Evolutionary conservation across 768 basidiomycete species (phyloP), one percentile per base, ranked within the genome.

Genomic region (Kwoniella botswanensis): DNA sequence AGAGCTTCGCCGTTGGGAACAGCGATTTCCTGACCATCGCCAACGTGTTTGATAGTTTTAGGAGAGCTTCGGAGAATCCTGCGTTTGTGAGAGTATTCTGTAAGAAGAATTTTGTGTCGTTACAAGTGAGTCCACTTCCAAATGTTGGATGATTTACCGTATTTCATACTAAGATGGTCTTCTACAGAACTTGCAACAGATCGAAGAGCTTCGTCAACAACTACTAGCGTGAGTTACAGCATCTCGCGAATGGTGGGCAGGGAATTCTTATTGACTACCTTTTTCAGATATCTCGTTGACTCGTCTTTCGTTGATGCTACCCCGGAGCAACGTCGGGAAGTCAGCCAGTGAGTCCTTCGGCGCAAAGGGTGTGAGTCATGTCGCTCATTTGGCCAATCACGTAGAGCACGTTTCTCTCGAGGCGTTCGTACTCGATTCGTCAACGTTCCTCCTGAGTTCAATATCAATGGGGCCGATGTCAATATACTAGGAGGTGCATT

Each of bases 11-110:
- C 75, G 85, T 86, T 52, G 92, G 93, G 92, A 93, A 95, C 82
- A 94, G 92, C 7, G 96, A 99, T 81, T 99, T 99, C 82, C 79
- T 98, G 74, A 97, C 95, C 0, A 88, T 95, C 56, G 93, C 95
- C 81, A 91, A 93, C 71, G 94, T 92, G 0, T 98, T 94, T 84
- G 84, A 89, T 5, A 90, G 89, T 71, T 98, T 95, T 94, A 87
- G 95, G 35, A 86, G 88, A 69, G 91, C 90, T 43, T 91, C 87
- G 29, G 86, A 88, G 7, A 92, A 91, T 62, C 80, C 80, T 74
- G 85, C 84, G 52, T 86, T 85, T 74, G 89, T 89, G 65, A 86
- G 89, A 67, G 89, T 90, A 66, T 94, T 94, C 79, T 95, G 93
- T 83, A 87, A 89, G 75, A 85, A 84, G 58, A 92, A 92, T 79